Conservation (phyloP, 2,329 filamentous ascomycete species). For the Colletotrichum theobromicola region DNA sequence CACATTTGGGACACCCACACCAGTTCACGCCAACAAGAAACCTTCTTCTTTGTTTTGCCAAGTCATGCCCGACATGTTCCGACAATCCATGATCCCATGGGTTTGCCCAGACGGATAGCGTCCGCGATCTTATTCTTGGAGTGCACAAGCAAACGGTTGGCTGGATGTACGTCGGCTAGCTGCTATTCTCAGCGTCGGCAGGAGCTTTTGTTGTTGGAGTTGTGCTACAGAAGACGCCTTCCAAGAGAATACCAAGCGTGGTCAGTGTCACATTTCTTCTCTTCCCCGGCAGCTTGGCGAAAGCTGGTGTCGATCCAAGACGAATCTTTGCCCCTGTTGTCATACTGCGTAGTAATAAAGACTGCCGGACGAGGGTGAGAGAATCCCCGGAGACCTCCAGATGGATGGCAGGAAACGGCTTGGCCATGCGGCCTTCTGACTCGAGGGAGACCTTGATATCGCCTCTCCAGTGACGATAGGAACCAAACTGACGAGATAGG, state of each 20-base stretch:
- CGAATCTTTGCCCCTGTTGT: background rate
- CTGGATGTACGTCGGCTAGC: background rate
- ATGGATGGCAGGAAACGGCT: background rate
- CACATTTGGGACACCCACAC: background rate
- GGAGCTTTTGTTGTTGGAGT: background rate
- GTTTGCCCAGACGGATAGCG: background rate
- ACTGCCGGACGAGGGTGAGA: background rate
- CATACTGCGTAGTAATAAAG: background rate
- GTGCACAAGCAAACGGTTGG: background rate
- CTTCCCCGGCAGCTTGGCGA: slow-evolving; percentile 3
- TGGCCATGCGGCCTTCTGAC: slow-evolving; percentile 15
- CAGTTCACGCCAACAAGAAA: background rate
- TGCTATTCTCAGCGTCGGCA: background rate
- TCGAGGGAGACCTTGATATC: background rate
- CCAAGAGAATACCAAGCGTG: slow-evolving; percentile 4
- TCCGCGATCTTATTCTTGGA: background rate
- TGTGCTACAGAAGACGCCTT: background rate
- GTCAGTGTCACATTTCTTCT: background rate
- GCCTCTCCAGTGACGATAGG: background rate
- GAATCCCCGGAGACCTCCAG: background rate
- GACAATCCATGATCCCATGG: slow-evolving; percentile 4
- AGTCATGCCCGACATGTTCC: slow-evolving; percentile 16
- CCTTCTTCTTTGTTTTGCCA: background rate
- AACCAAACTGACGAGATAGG: background rate
- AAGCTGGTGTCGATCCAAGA: background rate